phyloP scores from a whole-genome alignment of 192 early-diverging fungal genomes.

The Linnemannia hyalina region DNA sequence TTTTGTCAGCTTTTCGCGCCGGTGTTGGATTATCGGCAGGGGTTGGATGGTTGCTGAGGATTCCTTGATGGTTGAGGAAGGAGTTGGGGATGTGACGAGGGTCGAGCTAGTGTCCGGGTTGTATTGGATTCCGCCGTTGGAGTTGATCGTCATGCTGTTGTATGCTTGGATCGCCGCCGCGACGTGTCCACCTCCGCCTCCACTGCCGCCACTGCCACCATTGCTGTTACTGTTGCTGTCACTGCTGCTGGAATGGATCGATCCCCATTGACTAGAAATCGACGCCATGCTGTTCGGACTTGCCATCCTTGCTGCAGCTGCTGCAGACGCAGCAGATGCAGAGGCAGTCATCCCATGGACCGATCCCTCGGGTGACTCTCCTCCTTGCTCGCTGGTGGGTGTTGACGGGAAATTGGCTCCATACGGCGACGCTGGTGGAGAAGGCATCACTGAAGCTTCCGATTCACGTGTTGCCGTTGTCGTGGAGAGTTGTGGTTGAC shows the following conservation, averaged over 20 bases:
- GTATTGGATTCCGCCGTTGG: constrained; percentile 5
- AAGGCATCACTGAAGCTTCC: constrained; percentile 16
- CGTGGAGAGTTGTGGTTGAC: neutral
- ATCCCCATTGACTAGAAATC: constrained; percentile 51
- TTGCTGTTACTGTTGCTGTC: neutral
- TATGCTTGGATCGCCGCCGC: constrained; percentile 22
- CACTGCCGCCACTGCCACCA: neutral
- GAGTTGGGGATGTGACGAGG: constrained; percentile 24
- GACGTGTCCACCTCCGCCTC: neutral
- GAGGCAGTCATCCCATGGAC: constrained; percentile 8
- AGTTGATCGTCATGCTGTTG: constrained; percentile 4
- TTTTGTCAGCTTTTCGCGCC: constrained; percentile 47
- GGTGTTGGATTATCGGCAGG: constrained; percentile 44
- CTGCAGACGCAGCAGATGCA: neutral
- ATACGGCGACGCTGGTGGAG: constrained; percentile 43
- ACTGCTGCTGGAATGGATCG: constrained; percentile 23
- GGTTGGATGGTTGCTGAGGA: neutral
- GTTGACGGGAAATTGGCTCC: constrained; percentile 28
- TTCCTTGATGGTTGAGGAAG: constrained; percentile 1
- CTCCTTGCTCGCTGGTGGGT: constrained; percentile 32
- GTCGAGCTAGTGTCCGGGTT: constrained; percentile 14
- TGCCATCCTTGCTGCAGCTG: constrained; percentile 16
- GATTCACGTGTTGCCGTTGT: neutral
- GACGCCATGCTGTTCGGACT: constrained; percentile 47
- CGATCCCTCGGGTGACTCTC: constrained; percentile 36